Conservation (phyloP, 345 rosid species). For the Euphorbia lathyris region DNA sequence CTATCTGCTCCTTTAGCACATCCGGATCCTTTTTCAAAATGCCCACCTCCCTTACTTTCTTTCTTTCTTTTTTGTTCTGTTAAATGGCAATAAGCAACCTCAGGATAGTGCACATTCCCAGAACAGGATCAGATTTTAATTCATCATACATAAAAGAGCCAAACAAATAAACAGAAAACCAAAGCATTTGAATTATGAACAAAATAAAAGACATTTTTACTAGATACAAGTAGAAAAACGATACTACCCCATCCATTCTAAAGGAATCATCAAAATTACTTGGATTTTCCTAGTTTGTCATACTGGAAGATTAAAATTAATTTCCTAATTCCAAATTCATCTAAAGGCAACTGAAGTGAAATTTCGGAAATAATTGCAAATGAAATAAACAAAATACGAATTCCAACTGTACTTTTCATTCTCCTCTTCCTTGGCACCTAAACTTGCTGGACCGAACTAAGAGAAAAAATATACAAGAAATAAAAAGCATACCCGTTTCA, state of each 20-base stretch:
- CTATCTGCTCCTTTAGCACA: constrained; percentile 82
- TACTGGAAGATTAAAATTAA: background rate
- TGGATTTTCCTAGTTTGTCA: background rate
- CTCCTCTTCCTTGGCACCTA: background rate
- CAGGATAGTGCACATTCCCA: background rate
- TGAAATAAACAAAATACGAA: background rate
- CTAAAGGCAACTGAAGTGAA: background rate
- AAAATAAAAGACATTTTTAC: background rate
- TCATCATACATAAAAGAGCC: background rate
- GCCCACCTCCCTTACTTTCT: constrained; percentile 98
- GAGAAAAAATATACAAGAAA: background rate
- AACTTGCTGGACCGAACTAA: background rate
- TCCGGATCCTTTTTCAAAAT: constrained; percentile 97
- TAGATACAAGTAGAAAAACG: background rate
- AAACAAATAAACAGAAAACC: background rate
- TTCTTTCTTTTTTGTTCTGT: constrained; percentile 97
- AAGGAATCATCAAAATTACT: too few relatives aligned
- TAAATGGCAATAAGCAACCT: constrained; percentile 8
- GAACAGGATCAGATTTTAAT: background rate
- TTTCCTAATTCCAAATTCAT: background rate
- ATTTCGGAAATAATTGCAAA: background rate
- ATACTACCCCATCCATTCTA: background rate
- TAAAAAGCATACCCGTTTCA: constrained; percentile 56
- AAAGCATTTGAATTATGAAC: background rate
- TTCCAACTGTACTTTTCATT: background rate